Evolutionary conservation across 2,329 filamentous ascomycete species (phyloP), one percentile per base, ranked within the genome.

Genomic region (Magnaporthiopsis incrustans): DNA sequence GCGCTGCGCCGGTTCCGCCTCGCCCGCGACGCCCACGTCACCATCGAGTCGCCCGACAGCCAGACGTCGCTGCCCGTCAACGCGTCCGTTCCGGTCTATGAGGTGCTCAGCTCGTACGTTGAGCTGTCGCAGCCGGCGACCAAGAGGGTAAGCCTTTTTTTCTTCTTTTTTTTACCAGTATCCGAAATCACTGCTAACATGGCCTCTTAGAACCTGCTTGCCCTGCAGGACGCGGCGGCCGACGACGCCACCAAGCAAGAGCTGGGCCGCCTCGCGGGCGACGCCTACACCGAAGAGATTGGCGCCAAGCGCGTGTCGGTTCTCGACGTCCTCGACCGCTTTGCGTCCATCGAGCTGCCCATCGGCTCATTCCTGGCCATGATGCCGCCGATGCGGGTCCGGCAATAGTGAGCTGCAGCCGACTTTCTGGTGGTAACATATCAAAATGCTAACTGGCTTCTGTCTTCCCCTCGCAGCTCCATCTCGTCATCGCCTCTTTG

Each of bases 401-500:
- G 76, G 0, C 75, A 76, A 65, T 77, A 77, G 60, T 61, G 66
- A 63, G 50, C 58, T 1, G 26, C 38, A 59, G n/a, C 30, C 27
- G 27, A 25, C 26, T 14, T 57, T 27, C 11, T n/a, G 76, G 12
- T 38, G 14, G 4, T 18, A 4, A 14, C 1, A 18, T 18, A 4
- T 4, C 6, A 25, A 50, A 33, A 38, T n/a, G 26, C 38, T 63
- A 14, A 63, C 61, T 57, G 27, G n/a, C 7, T 11, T 32, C 25
- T n/a, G n/a, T n/a, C n/a, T 27, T 10, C 11, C 77, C 7, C 6
- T 12, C 32, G 25, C 30, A 61, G 60, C 69, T 90, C 86, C 26
- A 91, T 92, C 70, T 91, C 89, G 0, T 91, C 89, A 0, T 90
- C 88, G 0, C 88, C 89, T 0, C 78, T 90, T 0, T 78, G 77